These are phyloP conservation scores for Neofusicoccum parvum DNA, from an alignment of 2,329 filamentous ascomycete species.

Conservation along the genomic window DNA sequence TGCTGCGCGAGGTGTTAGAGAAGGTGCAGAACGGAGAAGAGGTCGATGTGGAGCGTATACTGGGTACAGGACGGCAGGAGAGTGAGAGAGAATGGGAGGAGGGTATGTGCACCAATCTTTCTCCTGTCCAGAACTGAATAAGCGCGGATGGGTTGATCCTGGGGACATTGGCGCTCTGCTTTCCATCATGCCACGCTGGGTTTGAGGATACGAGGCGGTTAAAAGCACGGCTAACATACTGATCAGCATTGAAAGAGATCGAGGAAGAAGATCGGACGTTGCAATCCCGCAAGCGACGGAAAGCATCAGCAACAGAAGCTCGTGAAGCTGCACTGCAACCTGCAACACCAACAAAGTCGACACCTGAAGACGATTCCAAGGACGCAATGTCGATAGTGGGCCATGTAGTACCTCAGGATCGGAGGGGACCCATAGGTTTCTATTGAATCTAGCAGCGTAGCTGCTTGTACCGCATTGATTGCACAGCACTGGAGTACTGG, in stretches of 20 bases:
- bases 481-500: background rate
- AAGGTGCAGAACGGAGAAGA: slow-evolving; percentile 71
- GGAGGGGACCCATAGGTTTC: background rate
- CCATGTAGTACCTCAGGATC: background rate
- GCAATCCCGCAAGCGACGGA: slow-evolving; percentile 44
- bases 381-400: background rate
- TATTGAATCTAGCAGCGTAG: background rate
- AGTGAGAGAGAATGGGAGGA: slow-evolving; percentile 88
- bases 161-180: too few species aligned
- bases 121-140: background rate
- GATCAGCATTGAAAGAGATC: slow-evolving; percentile 65
- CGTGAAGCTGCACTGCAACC: background rate
- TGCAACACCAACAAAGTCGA: background rate
- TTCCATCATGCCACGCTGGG: background rate
- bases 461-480: background rate
- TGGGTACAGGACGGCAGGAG: slow-evolving; percentile 76
- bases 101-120: slow-evolving; percentile 52
- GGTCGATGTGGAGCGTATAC: slow-evolving; percentile 79
- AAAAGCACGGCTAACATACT: slow-evolving; percentile 24
- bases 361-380: background rate
- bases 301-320: slow-evolving; percentile 21
- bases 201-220: background rate
- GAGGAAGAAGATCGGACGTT: slow-evolving; percentile 63
- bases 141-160: too few species aligned
- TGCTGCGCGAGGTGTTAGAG: slow-evolving; percentile 75